phyloP scores from a whole-genome alignment of 495 filamentous ascomycete genomes.

The Acidiella bohemica region DNA sequence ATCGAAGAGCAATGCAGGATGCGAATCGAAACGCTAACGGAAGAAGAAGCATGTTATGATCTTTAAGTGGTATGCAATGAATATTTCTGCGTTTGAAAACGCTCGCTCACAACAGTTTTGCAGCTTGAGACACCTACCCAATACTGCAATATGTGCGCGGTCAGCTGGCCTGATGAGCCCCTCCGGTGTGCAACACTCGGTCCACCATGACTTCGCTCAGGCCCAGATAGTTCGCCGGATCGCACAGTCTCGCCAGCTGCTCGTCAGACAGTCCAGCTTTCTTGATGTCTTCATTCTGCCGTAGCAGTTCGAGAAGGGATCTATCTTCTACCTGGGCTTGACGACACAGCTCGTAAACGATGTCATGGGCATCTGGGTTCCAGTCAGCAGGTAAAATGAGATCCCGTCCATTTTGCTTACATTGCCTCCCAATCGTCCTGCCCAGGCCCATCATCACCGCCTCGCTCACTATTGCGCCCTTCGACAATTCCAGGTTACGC shows the following conservation, averaged over 20 bases:
- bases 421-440: constrained; percentile 17
- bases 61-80: no score
- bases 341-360: constrained; percentile 20
- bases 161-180: no score
- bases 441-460: constrained; percentile 24
- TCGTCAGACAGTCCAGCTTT: constrained; percentile 11
- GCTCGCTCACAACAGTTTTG: no score
- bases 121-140: no score
- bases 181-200: constrained; percentile 1
- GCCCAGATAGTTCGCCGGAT: constrained; percentile 19
- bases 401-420: constrained; percentile 3
- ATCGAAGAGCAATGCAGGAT: no score
- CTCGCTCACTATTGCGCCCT: constrained; percentile 17
- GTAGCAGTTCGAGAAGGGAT: constrained; percentile 14
- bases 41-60: no score
- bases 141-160: no score
- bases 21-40: no score
- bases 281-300: constrained; percentile 13
- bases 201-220: constrained; percentile 20
- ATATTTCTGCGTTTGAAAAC: no score
- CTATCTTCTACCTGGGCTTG: constrained; percentile 7
- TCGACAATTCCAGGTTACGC: constrained; percentile 14
- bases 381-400: background rate
- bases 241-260: constrained; percentile 16
- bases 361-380: constrained; percentile 12